Percentiles rank a stretch among this genome's conserved stretches.
phyloP scores from a whole-genome alignment of 164 flowering plant species.

The Chloranthus sessilifolius region DNA sequence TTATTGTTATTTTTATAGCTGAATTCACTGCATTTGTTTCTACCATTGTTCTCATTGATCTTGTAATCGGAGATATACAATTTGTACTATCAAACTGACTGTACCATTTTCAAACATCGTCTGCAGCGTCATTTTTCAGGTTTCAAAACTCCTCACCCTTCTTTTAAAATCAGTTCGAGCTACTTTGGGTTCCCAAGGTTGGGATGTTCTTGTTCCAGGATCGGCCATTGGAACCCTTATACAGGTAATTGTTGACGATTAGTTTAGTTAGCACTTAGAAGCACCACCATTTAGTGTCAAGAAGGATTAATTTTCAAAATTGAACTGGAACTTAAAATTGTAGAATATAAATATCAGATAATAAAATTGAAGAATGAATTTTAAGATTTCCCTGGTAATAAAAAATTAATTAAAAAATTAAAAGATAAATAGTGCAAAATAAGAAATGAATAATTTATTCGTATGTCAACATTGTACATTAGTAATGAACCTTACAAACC shows the following conservation, averaged over 20 bases:
- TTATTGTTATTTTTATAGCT: no score
- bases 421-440: no score
- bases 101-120: slow-evolving; percentile 11
- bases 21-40: background rate
- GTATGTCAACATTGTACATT: no score
- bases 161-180: slow-evolving; percentile 70
- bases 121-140: slow-evolving; percentile 85
- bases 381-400: no score
- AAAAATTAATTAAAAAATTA: no score
- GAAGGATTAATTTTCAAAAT: background rate
- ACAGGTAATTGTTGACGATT: slow-evolving; percentile 43
- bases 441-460: no score
- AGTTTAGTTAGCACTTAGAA: background rate
- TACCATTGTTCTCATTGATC: background rate
- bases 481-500: no score
- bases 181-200: slow-evolving; percentile 80
- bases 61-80: no score
- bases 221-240: slow-evolving; percentile 61
- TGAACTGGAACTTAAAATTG: no score
- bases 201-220: slow-evolving; percentile 97
- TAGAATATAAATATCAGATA: no score
- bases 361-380: no score
- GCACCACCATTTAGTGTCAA: background rate
- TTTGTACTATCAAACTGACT: slow-evolving; percentile 3
- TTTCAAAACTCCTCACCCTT: slow-evolving; percentile 76